These are phyloP conservation scores for Botrytis byssoidea DNA, from an alignment of 2,329 filamentous ascomycete species.

Conservation along the genomic window DNA sequence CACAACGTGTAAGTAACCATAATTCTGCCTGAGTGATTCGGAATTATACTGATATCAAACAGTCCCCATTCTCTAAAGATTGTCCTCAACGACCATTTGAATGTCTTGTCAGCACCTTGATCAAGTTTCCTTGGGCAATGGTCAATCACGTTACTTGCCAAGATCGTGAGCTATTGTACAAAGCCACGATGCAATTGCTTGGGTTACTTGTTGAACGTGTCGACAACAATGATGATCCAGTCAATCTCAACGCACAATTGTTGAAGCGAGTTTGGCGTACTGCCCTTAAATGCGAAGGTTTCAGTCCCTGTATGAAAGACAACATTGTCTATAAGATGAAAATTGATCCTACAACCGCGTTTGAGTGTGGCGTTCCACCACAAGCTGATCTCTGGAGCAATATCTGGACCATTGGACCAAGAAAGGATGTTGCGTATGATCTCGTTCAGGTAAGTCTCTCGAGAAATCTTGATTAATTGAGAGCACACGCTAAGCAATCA, in stretches of 20 bases:
- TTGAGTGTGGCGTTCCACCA: constrained; percentile 48
- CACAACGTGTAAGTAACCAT: constrained; percentile 55
- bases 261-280: constrained; percentile 52
- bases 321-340: constrained; percentile 50
- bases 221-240: constrained; percentile 41
- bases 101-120: constrained; percentile 58
- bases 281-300: constrained; percentile 58
- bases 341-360: constrained; percentile 40
- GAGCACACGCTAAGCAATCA: constrained; percentile 18
- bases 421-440: constrained; percentile 50
- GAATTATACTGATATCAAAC: constrained; percentile 19
- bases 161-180: constrained; percentile 54
- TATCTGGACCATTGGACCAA: constrained; percentile 52
- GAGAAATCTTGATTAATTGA: background rate
- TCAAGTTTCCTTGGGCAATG: constrained; percentile 57
- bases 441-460: constrained; percentile 52
- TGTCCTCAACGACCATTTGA: constrained; percentile 66
- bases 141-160: constrained; percentile 56
- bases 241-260: constrained; percentile 53
- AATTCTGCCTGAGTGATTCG: background rate
- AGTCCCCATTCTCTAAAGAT: constrained; percentile 60
- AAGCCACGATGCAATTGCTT: constrained; percentile 51
- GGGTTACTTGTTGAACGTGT: constrained; percentile 47
- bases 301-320: constrained; percentile 61
- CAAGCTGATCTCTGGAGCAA: constrained; percentile 51